Evolutionary conservation across 1,139 yeast species (phyloP).

Genomic region (Lodderomyces margitis): DNA sequence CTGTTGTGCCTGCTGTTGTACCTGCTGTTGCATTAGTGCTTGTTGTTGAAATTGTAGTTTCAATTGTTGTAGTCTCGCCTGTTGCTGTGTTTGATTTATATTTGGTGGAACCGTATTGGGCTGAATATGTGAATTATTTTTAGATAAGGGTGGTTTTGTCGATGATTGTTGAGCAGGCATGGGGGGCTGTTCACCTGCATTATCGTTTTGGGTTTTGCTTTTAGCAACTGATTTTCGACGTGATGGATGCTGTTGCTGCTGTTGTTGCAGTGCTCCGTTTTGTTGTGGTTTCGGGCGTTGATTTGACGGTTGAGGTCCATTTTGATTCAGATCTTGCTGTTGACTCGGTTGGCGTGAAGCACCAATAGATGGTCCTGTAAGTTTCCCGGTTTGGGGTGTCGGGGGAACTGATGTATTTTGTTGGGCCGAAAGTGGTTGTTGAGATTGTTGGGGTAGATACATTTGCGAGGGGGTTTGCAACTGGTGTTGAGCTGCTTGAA

Average conservation of each 20-base stretch:
- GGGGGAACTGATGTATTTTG: not conserved
- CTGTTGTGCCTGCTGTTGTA: conserved; percentile 14
- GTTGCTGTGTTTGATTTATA: conserved; percentile 13
- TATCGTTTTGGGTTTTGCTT: not conserved
- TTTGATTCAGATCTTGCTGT: conserved; percentile 6
- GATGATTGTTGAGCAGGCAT: conserved; percentile 16
- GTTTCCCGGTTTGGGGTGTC: not conserved
- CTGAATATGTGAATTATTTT: conserved; percentile 2
- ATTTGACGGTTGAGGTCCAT: conserved; percentile 6
- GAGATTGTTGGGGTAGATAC: not conserved
- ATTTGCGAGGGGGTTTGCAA: not conserved
- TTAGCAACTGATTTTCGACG: conserved; percentile 1
- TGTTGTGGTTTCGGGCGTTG: conserved; percentile 16
- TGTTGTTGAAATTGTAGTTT: conserved; percentile 17
- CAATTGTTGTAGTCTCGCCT: conserved; percentile 20
- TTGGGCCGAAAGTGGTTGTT: conserved; percentile 1
- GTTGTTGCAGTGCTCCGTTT: conserved; percentile 15
- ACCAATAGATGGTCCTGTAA: not conserved
- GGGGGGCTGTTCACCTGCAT: not conserved
- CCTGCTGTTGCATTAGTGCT: conserved; percentile 12
- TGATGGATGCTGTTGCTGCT: conserved; percentile 8
- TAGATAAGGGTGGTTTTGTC: conserved; percentile 11
- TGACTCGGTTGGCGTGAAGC: not conserved
- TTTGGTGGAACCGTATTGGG: conserved; percentile 8
- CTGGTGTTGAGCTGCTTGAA: not conserved